Percentiles rank a stretch among this genome's conserved stretches.
Evolutionary conservation across 768 basidiomycete genomes (phyloP).

Genomic region (Russula abietina): DNA sequence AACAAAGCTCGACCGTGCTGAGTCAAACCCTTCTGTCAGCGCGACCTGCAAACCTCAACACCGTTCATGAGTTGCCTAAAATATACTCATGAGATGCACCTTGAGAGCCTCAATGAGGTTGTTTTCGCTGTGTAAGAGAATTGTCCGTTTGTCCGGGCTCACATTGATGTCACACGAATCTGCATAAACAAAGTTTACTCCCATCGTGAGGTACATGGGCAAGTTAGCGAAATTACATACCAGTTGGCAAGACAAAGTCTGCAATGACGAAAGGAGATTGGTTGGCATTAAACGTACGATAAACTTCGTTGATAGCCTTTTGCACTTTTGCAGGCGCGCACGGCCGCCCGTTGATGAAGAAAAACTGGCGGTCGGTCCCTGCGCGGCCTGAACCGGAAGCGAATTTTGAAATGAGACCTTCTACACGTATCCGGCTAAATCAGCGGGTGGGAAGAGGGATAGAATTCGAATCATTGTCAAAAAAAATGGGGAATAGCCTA

Average conservation of each 20-base stretch:
- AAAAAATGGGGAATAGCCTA: neutral
- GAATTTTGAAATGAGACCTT: slow-evolving; percentile 83
- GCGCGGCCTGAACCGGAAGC: slow-evolving; percentile 65
- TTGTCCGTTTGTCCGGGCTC: slow-evolving; percentile 93
- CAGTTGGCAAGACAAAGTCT: slow-evolving; percentile 74
- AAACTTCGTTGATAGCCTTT: slow-evolving; percentile 89
- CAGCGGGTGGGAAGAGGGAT: neutral
- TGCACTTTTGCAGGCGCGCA: slow-evolving; percentile 76
- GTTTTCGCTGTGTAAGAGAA: slow-evolving; percentile 82
- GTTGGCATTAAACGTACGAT: slow-evolving; percentile 68
- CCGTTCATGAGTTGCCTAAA: neutral
- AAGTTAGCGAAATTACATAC: slow-evolving; percentile 38
- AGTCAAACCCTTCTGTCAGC: slow-evolving; percentile 18
- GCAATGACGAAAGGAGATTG: slow-evolving; percentile 82
- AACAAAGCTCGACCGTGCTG: slow-evolving; percentile 22
- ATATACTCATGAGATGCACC: slow-evolving; percentile 36
- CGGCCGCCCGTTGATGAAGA: slow-evolving; percentile 89
- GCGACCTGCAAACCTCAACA: slow-evolving; percentile 5
- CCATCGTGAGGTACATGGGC: slow-evolving; percentile 1
- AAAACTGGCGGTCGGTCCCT: slow-evolving; percentile 83
- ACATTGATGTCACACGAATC: slow-evolving; percentile 90
- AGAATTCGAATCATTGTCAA: slow-evolving; percentile 7
- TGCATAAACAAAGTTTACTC: slow-evolving; percentile 29
- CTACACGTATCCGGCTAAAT: slow-evolving; percentile 45
- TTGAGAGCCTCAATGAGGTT: slow-evolving; percentile 75